Evolutionary conservation across 179 eudicot species (phyloP), one percentile per base, ranked within the genome.

Genomic region (Beta corolliflora): DNA sequence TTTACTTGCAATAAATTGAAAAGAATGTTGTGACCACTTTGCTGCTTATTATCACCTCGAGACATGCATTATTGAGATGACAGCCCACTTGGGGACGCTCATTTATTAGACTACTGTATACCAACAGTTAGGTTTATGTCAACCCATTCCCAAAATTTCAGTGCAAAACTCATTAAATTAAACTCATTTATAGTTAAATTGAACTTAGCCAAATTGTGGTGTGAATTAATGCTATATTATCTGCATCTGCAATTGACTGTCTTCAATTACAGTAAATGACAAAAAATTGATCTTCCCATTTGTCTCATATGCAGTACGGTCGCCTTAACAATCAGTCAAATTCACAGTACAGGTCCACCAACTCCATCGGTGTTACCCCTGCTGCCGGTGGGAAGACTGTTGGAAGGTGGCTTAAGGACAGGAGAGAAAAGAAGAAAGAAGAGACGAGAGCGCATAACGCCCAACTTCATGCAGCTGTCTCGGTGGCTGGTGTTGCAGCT

Each of bases 401-500:
- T 31, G 98, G 98, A 58, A 85, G 98, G 88, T 95, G 98, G 98
- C 80, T 95, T 77, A 95, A 95, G 88, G 98, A 95, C 58, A 76
- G 98, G 73, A 88, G 84, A 41, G 98, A 95, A 87, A 95, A 95
- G 84, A 95, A 92, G 87, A 95, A 92, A 84, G 98, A 95, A 85
- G 98, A 93, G 55, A 88, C 90, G 0, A 83, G 98, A 64, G 91
- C 92, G 1, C 98, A 95, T 1, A 93, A 91, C 46, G 98, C 98
- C 0, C 98, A 95, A 85, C 89, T 95, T 65, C 98, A 95, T 41
- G 97, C 98, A 8, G 92, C 97, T 18, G 86, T 95, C 8, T 90
- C 97, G 0, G 98, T 95, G 18, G 98, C 98, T 1, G 98, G 98
- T 5, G 98, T 95, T 16, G 98, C 98, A 11, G 92, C 98, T 0